Evolutionary conservation across 352 stramenopile species (phyloP).

Genomic region (Phytopythium chamaehyphon): DNA sequence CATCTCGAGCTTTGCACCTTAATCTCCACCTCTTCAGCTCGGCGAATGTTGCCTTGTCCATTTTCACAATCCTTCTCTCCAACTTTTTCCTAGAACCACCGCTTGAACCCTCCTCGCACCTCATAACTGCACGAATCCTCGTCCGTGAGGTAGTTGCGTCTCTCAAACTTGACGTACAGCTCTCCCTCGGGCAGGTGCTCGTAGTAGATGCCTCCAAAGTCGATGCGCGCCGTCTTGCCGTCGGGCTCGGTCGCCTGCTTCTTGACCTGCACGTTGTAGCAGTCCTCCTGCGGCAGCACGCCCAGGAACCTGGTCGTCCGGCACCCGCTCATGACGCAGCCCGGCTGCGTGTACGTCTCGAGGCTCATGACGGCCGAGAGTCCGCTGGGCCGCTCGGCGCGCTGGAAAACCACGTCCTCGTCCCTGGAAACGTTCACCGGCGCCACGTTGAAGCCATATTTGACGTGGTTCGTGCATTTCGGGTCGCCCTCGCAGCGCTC

Average conservation of each 20-base stretch:
- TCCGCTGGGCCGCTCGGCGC: constrained; percentile 23
- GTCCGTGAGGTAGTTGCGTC: constrained; percentile 45
- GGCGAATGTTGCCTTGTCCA: too few species aligned
- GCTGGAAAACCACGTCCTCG: constrained; percentile 30
- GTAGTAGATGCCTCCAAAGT: constrained; percentile 61
- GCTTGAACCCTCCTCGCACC: constrained; percentile 46
- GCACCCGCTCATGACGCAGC: constrained; percentile 43
- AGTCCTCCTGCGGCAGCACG: constrained; percentile 36
- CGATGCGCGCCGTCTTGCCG: constrained; percentile 25
- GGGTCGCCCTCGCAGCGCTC: constrained; percentile 25
- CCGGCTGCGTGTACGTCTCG: constrained; percentile 43
- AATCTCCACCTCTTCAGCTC: too few species aligned
- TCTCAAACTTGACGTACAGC: constrained; percentile 54
- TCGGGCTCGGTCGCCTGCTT: constrained; percentile 33
- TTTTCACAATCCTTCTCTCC: too few species aligned
- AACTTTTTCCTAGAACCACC: constrained; percentile 33
- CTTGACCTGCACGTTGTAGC: constrained; percentile 34
- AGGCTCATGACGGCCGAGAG: constrained; percentile 36
- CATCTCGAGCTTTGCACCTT: too few species aligned
- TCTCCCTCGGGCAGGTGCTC: constrained; percentile 43
- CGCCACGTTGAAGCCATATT: constrained; percentile 43
- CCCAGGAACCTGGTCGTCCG: constrained; percentile 23
- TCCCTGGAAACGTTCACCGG: constrained; percentile 35
- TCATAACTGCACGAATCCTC: constrained; percentile 43
- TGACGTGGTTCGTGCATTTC: constrained; percentile 44